Evolutionary conservation across 257 asterid genomes (phyloP), one percentile per base, ranked within the genome.

Genomic region (Penstemon eatonii): DNA sequence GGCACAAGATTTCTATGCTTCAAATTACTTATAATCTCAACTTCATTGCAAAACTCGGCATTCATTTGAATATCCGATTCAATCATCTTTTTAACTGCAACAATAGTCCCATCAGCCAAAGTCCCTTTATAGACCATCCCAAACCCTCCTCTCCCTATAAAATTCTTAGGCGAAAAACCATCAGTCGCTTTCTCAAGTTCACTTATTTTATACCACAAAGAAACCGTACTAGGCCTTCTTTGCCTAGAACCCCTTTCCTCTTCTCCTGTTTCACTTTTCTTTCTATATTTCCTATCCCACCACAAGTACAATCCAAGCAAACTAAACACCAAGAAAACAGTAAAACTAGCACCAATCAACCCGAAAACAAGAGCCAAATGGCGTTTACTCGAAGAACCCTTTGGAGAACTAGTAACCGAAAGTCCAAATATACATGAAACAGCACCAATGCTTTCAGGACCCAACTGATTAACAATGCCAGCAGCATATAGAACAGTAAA

Each of bases 1-100:
- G 97, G 91, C 41, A 90, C 90, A 3, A 92, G 89, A 74, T 92
- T 90, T 59, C 98, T 77, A 78, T 92, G 98, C 83, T 85, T 92
- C 76, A 92, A 79, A 74, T 83, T 88, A 67, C 98, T 86, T 52
- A 92, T 88, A 79, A 92, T 92, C 84, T 90, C 98, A 63, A 92
- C 97, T 76, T 92, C 98, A 62, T 92, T 92, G 78, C 91, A 88
- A 25, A 92, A 92, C 63, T 92, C 97, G 1, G 76, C 89, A 7
- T 89, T 80, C 74, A 85, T 89, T 75, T 87, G 80, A 60, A 86
- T 81, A 77, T 92, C 98, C 2, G 94, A 85, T 54, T 92, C 98
- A 25, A 85, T 80, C 0, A 92, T 71, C 53, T 76, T 85, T 66
- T 92, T 92, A 15, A 92, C 95, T 3, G 97, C 97, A 51, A 92